Evolutionary conservation across 306 rosid genomes (phyloP).

Genomic region (Astragalus glycyphyllos): DNA sequence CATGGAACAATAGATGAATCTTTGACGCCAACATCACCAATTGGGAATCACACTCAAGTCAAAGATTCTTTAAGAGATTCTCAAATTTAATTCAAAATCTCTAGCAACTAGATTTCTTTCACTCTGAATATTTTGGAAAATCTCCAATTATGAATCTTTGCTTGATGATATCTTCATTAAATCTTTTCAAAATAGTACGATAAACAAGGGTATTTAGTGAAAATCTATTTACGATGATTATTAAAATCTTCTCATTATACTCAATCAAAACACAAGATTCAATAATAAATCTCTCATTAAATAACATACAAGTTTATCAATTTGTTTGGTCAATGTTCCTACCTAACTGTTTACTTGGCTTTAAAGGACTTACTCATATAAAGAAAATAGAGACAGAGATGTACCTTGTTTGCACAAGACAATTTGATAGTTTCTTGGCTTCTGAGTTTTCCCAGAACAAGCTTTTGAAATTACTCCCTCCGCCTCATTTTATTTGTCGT

Average conservation of each 20-base stretch:
- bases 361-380: slow-evolving; percentile 19
- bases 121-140: not conserved
- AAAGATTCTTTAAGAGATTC: not conserved
- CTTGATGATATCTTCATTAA: not conserved
- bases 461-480: not conserved
- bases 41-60: too few species aligned
- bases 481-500: too few species aligned
- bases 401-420: slow-evolving; percentile 15
- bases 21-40: too few species aligned
- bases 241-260: not conserved
- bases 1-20: too few species aligned
- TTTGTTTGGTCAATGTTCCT: not conserved
- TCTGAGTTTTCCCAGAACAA: not conserved
- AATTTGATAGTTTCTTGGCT: not conserved
- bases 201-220: not conserved
- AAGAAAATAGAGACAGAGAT: slow-evolving; percentile 19
- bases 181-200: not conserved
- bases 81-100: not conserved
- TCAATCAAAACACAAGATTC: not conserved
- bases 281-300: not conserved
- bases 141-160: not conserved
- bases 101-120: too few species aligned
- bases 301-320: not conserved
- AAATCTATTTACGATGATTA: not conserved
- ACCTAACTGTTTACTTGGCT: slow-evolving; percentile 1